These are phyloP conservation scores for Hygrophorus pudorinus DNA, from an alignment of 768 basidiomycete genomes.

Conservation along the genomic window DNA sequence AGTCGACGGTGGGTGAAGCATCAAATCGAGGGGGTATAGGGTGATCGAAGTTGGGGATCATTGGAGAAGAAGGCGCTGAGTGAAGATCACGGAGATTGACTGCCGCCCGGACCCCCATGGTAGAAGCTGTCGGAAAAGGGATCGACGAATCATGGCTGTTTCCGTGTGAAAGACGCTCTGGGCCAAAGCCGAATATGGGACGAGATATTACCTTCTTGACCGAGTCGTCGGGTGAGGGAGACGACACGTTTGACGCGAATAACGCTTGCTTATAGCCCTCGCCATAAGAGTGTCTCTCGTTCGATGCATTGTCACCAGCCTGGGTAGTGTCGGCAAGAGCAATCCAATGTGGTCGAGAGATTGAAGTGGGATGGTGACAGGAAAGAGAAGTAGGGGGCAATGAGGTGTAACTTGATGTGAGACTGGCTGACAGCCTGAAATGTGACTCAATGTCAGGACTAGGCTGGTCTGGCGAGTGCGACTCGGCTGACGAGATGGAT, in stretches of 20 bases:
- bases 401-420: no score
- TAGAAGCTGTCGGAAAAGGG: neutral
- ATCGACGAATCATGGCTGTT: neutral
- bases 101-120: no score
- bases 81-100: slow-evolving; percentile 1
- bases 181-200: neutral
- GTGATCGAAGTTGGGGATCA: neutral
- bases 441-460: no score
- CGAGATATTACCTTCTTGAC: neutral
- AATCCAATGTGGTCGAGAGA: no score
- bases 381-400: no score
- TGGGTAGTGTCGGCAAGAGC: no score
- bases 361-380: no score
- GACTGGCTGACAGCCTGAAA: no score
- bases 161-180: neutral
- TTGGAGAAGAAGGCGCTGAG: slow-evolving; percentile 11
- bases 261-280: neutral
- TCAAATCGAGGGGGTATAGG: neutral
- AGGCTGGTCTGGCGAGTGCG: no score
- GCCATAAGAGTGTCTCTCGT: no score
- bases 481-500: no score
- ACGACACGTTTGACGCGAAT: neutral
- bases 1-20: neutral
- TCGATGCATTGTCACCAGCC: no score
- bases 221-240: neutral